phyloP scores from a whole-genome alignment of 1,139 yeast genomes.

The Blastobotrys serpentis region DNA sequence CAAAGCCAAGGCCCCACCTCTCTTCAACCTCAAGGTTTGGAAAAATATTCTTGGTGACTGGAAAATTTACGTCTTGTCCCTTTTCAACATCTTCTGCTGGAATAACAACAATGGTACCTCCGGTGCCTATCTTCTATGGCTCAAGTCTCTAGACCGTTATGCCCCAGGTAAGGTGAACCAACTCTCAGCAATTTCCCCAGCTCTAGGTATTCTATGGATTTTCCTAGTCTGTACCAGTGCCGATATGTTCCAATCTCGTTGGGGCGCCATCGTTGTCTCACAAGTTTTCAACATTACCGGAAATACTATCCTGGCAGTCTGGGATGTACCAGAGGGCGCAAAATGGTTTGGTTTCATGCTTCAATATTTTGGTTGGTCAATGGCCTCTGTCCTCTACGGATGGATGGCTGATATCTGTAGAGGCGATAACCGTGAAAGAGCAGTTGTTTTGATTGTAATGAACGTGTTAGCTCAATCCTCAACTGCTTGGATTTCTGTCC shows the following conservation, averaged over 20 bases:
- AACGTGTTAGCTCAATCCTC: conserved; percentile 46
- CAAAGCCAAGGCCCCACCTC: conserved; percentile 33
- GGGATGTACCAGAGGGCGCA: conserved; percentile 47
- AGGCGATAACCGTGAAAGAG: conserved; percentile 43
- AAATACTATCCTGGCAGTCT: conserved; percentile 45
- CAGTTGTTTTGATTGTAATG: conserved; percentile 42
- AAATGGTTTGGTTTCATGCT: conserved; percentile 51
- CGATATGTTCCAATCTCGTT: conserved; percentile 54
- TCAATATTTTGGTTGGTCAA: conserved; percentile 40
- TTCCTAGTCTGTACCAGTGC: conserved; percentile 38
- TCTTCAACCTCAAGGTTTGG: conserved; percentile 32
- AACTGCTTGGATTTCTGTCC: conserved; percentile 40
- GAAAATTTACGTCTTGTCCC: conserved; percentile 42
- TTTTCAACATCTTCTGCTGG: conserved; percentile 41
- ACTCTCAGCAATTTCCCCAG: conserved; percentile 50
- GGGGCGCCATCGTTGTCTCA: conserved; percentile 36
- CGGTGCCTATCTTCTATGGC: conserved; percentile 45
- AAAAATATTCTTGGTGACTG: conserved; percentile 37
- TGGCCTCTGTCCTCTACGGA: conserved; percentile 43
- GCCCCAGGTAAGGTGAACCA: conserved; percentile 43
- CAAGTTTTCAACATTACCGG: conserved; percentile 48
- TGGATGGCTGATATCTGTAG: conserved; percentile 41
- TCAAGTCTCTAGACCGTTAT: conserved; percentile 34
- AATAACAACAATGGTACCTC: conserved; percentile 42
- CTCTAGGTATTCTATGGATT: conserved; percentile 46